Evolutionary conservation across 768 basidiomycete genomes (phyloP), one percentile per base, ranked within the genome.

Genomic region (Crassisporium funariophilum): DNA sequence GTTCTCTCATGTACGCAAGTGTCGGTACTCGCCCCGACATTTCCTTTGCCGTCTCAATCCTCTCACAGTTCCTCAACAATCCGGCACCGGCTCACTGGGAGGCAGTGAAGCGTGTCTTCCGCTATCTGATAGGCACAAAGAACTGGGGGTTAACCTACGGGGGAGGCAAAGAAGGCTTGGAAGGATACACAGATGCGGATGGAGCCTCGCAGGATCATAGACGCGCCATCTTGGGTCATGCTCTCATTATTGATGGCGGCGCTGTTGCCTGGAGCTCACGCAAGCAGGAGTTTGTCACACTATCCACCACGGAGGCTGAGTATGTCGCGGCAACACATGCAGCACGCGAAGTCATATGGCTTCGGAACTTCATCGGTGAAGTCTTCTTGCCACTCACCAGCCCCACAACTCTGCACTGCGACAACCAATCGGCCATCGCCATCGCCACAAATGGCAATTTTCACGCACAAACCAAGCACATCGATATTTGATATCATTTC

Each of bases 21-120:
- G 25, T 45, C 16, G 41, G 35, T 19, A 41, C 47, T 1, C 4
- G 47, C 0, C 40, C 41, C 0, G 47, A 71, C 37, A 67, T 70
- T 19, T 29, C 58, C 0, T 67, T 55, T 35, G 48, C 69, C 1
- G 54, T 67, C 10, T 48, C 54, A 6, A 55, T 48, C 0, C 54
- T 74, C 0, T 54, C 64, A 1, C 65, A 58, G 5, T 73, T 67
- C 60, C 40, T 55, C 8, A 36, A 59, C 2, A 67, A 69, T 46
- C 71, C 65, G 2, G 60, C 56, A 0, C n/a, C 8, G 0, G 44
- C 34, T 1, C 75, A 78, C 45, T 73, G 50, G 47, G 49, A 46
- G 4, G 60, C 54, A 1, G 51, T 56, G 3, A 57, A 55, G 20
- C 47, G 29, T 0, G 40, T 63, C 13, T 54, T 55, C 33, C 23